These are phyloP conservation scores for Penicillium psychrofluorescens DNA, from an alignment of 495 filamentous ascomycete genomes.

Conservation along the genomic window DNA sequence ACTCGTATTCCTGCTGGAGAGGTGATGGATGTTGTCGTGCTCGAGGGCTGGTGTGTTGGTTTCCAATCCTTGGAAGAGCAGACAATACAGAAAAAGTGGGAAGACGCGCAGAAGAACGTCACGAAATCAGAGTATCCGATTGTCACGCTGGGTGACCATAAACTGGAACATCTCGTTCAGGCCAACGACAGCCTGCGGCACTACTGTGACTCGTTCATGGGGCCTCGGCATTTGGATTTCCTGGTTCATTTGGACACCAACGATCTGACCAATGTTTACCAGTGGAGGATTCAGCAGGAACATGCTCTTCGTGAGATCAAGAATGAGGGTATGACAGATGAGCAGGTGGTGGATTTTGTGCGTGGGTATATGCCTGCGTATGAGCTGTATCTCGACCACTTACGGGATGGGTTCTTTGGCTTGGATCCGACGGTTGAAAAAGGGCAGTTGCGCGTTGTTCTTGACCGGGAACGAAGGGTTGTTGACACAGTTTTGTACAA, in stretches of 20 bases:
- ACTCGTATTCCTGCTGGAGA: background rate
- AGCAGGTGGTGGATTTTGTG: conserved; percentile 8
- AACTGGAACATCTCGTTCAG: conserved; percentile 4
- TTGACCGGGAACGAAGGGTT: conserved; percentile 5
- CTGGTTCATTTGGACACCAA: conserved; percentile 11
- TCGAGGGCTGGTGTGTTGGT: conserved; percentile 16
- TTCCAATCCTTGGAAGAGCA: conserved; percentile 7
- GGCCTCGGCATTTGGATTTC: conserved; percentile 7
- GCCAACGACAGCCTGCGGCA: conserved; percentile 4
- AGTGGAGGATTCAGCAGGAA: conserved; percentile 10
- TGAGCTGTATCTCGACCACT: conserved; percentile 10
- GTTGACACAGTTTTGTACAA: background rate
- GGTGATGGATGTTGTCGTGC: conserved; percentile 7
- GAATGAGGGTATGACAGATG: conserved; percentile 7
- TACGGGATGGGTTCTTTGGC: conserved; percentile 4
- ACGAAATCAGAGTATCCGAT: background rate
- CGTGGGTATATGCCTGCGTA: conserved; percentile 13
- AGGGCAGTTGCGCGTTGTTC: conserved; percentile 7
- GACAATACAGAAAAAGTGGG: background rate
- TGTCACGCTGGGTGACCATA: conserved; percentile 8
- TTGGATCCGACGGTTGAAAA: background rate
- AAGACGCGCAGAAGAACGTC: background rate
- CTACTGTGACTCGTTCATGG: conserved; percentile 13
- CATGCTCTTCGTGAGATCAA: conserved; percentile 4
- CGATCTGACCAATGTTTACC: conserved; percentile 12